phyloP scores from a whole-genome alignment of 2,329 filamentous ascomycete genomes.

The Aspergillus tubingensis region DNA sequence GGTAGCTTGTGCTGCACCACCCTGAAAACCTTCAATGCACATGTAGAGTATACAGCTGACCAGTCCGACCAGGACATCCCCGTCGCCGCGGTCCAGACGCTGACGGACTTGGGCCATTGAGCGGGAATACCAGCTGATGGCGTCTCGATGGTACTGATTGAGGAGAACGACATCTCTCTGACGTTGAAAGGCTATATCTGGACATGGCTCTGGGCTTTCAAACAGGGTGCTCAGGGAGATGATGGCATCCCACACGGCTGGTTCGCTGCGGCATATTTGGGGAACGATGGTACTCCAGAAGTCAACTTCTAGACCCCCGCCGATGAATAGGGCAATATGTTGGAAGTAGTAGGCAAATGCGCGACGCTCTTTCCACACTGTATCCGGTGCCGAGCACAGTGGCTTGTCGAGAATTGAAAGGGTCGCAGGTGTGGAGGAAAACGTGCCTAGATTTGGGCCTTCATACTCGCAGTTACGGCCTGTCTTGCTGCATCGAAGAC shows the following conservation, averaged over 20 bases:
- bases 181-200: conserved; percentile 11
- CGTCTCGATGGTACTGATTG: conserved; percentile 27
- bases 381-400: conserved; percentile 25
- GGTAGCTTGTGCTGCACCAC: conserved; percentile 26
- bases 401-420: conserved; percentile 13
- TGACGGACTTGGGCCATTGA: conserved; percentile 28
- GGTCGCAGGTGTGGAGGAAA: conserved; percentile 6
- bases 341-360: conserved; percentile 44
- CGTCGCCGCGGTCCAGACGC: conserved; percentile 25
- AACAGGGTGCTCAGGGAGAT: conserved; percentile 40
- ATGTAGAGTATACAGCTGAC: conserved; percentile 38
- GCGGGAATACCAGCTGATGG: conserved; percentile 37
- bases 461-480: conserved; percentile 39
- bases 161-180: not conserved
- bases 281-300: conserved; percentile 42
- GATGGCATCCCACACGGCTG: conserved; percentile 43
- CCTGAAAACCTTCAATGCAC: conserved; percentile 34
- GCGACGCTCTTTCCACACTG: conserved; percentile 36
- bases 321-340: conserved; percentile 31
- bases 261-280: conserved; percentile 37
- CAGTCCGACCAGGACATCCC: conserved; percentile 30
- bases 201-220: conserved; percentile 28
- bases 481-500: conserved; percentile 35
- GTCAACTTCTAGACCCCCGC: conserved; percentile 36
- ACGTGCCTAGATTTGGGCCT: conserved; percentile 5